Percentiles rank a stretch among this genome's conserved stretches.
Conservation (phyloP, 208 protist genomes). For the Trichomonas vaginalis region DNA sequence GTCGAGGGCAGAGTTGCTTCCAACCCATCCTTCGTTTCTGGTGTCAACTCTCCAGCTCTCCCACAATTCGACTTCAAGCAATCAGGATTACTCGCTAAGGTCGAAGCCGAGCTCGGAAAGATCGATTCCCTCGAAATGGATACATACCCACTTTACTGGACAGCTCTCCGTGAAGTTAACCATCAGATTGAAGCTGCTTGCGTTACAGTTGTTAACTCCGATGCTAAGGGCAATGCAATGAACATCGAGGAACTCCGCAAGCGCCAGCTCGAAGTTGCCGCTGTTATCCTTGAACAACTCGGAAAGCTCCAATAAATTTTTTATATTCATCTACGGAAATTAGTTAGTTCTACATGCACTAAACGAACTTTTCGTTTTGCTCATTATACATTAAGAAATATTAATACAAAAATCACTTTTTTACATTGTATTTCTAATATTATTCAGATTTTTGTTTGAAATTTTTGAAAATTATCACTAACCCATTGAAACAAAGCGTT, state of each 20-base stretch:
- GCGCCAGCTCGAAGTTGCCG: background rate
- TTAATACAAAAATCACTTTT: too few relatives aligned
- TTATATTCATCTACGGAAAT: too few relatives aligned
- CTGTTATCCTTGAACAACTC: background rate
- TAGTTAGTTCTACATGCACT: too few relatives aligned
- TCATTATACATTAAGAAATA: too few relatives aligned
- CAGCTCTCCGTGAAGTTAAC: background rate
- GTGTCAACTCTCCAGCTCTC: background rate
- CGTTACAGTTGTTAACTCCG: background rate
- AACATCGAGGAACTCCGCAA: background rate
- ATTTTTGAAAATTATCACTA: too few relatives aligned
- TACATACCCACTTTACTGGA: background rate
- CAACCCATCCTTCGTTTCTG: background rate
- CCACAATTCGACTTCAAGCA: background rate
- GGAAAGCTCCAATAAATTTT: background rate
- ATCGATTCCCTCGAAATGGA: constrained; percentile 8
- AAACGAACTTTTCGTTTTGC: too few relatives aligned
- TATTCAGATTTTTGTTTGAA: too few relatives aligned
- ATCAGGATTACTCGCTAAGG: background rate
- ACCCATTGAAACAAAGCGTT: too few relatives aligned
- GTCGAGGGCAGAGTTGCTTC: background rate
- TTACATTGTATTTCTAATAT: too few relatives aligned
- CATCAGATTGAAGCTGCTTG: background rate
- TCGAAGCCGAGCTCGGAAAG: background rate
- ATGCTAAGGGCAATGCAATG: background rate